Evolutionary conservation across 768 basidiomycete species (phyloP).

Genomic region (Suillus cothurnatus): DNA sequence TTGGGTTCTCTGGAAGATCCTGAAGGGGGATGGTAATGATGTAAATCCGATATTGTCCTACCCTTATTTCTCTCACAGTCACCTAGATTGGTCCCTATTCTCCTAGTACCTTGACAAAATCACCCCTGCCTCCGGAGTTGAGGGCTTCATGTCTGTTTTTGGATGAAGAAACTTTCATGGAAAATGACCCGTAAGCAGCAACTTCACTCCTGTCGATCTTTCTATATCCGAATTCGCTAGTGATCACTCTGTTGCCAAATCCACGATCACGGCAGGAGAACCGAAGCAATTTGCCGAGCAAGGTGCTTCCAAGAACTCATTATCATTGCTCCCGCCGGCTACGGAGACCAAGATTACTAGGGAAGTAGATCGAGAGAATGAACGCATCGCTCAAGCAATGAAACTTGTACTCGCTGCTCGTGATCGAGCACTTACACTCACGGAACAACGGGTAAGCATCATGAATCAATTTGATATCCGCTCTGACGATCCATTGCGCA

Average conservation of each 20-base stretch:
- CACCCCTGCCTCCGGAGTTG: slow-evolving; percentile 75
- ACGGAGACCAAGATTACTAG: slow-evolving; percentile 32
- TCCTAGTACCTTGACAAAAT: slow-evolving; percentile 70
- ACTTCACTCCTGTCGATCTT: background rate
- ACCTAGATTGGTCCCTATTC: slow-evolving; percentile 82
- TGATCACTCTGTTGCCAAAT: slow-evolving; percentile 13
- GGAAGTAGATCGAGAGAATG: slow-evolving; percentile 60
- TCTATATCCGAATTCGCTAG: slow-evolving; percentile 24
- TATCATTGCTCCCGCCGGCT: slow-evolving; percentile 8
- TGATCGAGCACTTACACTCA: slow-evolving; percentile 69
- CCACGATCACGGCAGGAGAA: slow-evolving; percentile 13
- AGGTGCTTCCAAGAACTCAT: slow-evolving; percentile 5
- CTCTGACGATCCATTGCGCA: slow-evolving; percentile 24
- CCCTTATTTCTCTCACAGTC: slow-evolving; percentile 10
- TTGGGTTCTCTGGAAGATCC: slow-evolving; percentile 87
- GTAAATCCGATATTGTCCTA: slow-evolving; percentile 36
- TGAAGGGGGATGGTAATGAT: slow-evolving; percentile 82
- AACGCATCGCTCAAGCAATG: slow-evolving; percentile 63
- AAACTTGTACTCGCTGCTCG: slow-evolving; percentile 69
- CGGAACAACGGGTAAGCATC: slow-evolving; percentile 66
- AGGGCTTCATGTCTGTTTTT: slow-evolving; percentile 71
- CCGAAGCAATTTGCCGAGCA: slow-evolving; percentile 9
- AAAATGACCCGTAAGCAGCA: slow-evolving; percentile 47
- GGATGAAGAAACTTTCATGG: slow-evolving; percentile 59
- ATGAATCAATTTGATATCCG: background rate